Evolutionary conservation across 1,284 basidiomycete genomes (phyloP).

Genomic region (Cryptococcus jaspeensis): DNA sequence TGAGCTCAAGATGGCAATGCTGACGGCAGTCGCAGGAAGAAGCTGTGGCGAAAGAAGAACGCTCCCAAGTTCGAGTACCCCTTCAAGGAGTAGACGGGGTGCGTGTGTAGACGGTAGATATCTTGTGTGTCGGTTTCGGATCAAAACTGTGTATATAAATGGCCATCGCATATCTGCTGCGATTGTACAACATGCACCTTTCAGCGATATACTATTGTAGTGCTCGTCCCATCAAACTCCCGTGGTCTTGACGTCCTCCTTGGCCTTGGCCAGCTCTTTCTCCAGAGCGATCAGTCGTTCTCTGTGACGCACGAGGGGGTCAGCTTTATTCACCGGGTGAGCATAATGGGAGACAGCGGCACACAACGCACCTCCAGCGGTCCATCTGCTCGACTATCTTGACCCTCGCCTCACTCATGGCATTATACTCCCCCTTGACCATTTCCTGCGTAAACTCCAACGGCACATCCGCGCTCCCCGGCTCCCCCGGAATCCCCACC

Average conservation of each 20-base stretch:
- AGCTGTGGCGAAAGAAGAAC: conserved; percentile 86
- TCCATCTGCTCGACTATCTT: conserved; percentile 57
- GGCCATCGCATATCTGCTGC: not conserved
- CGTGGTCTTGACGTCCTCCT: conserved; percentile 32
- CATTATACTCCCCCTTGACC: conserved; percentile 79
- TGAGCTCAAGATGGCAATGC: not conserved
- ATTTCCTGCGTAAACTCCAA: conserved; percentile 79
- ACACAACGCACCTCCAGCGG: conserved; percentile 48
- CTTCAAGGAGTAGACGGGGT: conserved; percentile 63
- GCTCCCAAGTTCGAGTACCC: conserved; percentile 77
- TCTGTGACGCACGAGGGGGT: conserved; percentile 20
- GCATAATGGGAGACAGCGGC: not conserved
- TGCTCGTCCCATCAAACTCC: not conserved
- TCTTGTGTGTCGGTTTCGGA: not conserved
- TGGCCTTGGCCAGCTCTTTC: conserved; percentile 40
- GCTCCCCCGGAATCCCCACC: conserved; percentile 40
- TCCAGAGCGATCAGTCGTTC: conserved; percentile 58
- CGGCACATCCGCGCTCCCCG: conserved; percentile 48
- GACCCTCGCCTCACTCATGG: conserved; percentile 74
- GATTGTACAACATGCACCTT: conserved; percentile 10
- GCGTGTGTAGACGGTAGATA: not conserved
- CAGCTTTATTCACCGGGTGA: no score
- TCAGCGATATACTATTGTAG: not conserved
- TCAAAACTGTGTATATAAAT: not conserved
- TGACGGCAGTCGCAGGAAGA: conserved; percentile 61